Evolutionary conservation across 352 stramenopile genomes (phyloP), one percentile per base, ranked within the genome.

Genomic region (Phytopythium oedochilum): DNA sequence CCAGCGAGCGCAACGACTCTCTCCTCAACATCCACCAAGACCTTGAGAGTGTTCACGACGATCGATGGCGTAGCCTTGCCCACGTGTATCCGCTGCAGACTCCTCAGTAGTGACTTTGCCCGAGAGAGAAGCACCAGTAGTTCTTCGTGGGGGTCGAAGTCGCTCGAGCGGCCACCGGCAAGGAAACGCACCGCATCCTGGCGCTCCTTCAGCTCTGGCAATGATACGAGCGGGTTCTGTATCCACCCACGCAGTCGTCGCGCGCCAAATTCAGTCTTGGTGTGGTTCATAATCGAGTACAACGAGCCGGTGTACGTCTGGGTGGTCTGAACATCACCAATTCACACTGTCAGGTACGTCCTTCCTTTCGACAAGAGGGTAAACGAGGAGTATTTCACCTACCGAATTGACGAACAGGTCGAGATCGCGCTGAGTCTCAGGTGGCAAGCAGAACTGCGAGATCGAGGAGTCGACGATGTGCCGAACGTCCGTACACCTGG

Each of bases 351-450:
- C 29, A 51, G 17, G 5, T 39, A 18, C 5, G 3, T 28, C 5
- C 9, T 17, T 26, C 0, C 3, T 17, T 6, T 18, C 18, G 17
- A 1, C 7, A 44, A 28, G 18, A 17, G 11, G 9, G 11, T 44
- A 22, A 20, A 47, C 22, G 10, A 28, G 43, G 8, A 45, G n/a
- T 14, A 42, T 35, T 1, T 10, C 17, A 54, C 63, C 20, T 39
- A 78, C 69, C 57, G 69, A 57, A n/a, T 75, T 78, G 35, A 68
- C 53, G 35, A 78, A 78, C 1, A 78, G 53, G 22, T 78, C 69
- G 17, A 78, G 59, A 51, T 78, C 69, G 12, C 48, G 57, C 28
- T 73, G 57, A 18, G 56, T 52, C 34, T 78, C 63, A 0, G 44
- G 42, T 15, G 66, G 63, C 3, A 78, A 44, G 11, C 50, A 39